Base-by-base conservation (phyloP, 2,329 filamentous ascomycete species). In the Aspergillus flavus region DNA sequence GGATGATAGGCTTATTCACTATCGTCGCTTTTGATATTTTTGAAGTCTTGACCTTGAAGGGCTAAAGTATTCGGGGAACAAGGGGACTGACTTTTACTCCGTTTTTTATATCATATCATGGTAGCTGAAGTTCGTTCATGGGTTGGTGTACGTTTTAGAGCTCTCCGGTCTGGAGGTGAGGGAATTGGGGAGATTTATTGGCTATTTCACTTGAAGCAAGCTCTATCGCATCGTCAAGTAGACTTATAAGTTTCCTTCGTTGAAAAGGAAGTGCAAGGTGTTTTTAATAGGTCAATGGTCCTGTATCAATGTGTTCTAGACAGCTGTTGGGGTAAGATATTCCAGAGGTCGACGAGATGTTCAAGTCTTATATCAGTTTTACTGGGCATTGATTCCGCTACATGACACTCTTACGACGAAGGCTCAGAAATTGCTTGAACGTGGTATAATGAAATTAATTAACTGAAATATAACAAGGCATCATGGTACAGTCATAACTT, bases 401-500 rank as follows among this genome's bases (percentile, higher is more conserved):
- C 34, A 36, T 16, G 14, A 36, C 34, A n/a, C 19, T 7, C 39
- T 10, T 41, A 41, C 19, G 39, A n/a, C 19, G 6, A 41, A 41
- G 19, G 19, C 39, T 9, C 39, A 41, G 3, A 10, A 19, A n/a
- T 41, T 41, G 39, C 39, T 41, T 41, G 39, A 41, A 41, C 0
- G 39, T 41, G 39, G 39, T 41, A 41, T 41, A 32, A 50, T 50
- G 26, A 50, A 26, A 52, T 52, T 52, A 52, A 52, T 30, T 52
- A 52, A 6, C 58, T 66, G 14, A 68, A 76, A 28, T 61, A 78
- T 57, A 67, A 70, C 36, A 69, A 69, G n/a, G 69, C 70, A 32
- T 73, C 71, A 75, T 76, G 69, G 71, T 77, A 75, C 70, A 73
- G 64, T 75, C 74, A 71, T 75, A 74, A 75, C 69, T 73, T 74